Base-by-base conservation (phyloP, 805 yeast genomes). In the Cyberlindnera samutprakarnensis region DNA sequence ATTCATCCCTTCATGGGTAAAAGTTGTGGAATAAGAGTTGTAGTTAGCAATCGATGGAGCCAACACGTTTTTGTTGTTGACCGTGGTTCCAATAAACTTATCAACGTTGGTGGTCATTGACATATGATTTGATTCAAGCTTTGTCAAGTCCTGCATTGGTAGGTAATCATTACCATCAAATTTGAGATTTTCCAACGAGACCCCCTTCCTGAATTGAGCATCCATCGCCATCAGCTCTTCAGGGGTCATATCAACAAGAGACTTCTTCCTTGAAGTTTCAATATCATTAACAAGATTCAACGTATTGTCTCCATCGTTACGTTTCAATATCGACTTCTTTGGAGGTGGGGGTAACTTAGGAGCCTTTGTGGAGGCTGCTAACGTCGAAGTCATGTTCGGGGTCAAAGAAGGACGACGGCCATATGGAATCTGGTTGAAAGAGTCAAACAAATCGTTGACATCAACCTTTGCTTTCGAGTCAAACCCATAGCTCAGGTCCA, bases 321-420 rank as follows among this genome's bases (percentile, higher is more conserved):
- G 22, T 32, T 47, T 49, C 17, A 50, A 29, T n/a, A 48, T 50
- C 14, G 52, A 45, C 27, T 37, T 43, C 21, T 24, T 23, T 17
- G 52, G 51, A 2, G 53, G 35, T 3, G 52, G 49, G 10, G 55
- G 53, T 14, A 50, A 28, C 31, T 47, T 50, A 2, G 52, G 52
- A 1, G 28, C 38, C 27, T 37, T 41, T 17, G 28, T 28, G 31
- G 30, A 19, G 7, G 21, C 21, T 10, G 10, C 21, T 19, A 19
- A 19, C 10, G 10, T 36, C 16, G 28, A 20, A 12, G 13, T 22
- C 28, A 12, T 20, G 19, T 14, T 25, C 23, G 18, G 12, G n/a
- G 28, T 13, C 13, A 25, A 20, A 20, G 18, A 14, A 6, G 27
- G 16, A 7, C 18, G 19, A 7, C 38, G 33, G 5, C 30, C 30